Conservation (phyloP, 495 filamentous ascomycete species). For the Xylaria scruposa region DNA sequence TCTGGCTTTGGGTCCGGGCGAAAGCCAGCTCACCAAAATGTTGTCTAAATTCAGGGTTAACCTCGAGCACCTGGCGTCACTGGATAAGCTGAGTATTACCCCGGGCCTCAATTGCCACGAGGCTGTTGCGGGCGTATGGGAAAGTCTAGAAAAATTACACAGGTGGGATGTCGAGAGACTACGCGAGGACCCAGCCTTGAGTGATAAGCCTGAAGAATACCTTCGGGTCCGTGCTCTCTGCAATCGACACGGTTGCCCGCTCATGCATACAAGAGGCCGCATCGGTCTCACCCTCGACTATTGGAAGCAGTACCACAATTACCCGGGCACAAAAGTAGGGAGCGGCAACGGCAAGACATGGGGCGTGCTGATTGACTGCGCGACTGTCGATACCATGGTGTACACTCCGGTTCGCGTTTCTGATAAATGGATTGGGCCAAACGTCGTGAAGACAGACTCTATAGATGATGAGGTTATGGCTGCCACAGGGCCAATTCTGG, state of each 20-base stretch:
- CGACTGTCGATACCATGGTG: slow-evolving; percentile 52
- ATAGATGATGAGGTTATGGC: slow-evolving; percentile 51
- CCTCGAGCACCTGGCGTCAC: slow-evolving; percentile 74
- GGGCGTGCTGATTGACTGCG: slow-evolving; percentile 70
- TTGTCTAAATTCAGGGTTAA: slow-evolving; percentile 79
- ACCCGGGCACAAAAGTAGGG: slow-evolving; percentile 45
- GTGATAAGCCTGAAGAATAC: slow-evolving; percentile 56
- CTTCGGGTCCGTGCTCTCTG: slow-evolving; percentile 64
- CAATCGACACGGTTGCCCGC: slow-evolving; percentile 74
- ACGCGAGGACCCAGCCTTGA: slow-evolving; percentile 56
- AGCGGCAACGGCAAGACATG: slow-evolving; percentile 54
- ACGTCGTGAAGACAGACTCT: slow-evolving; percentile 59
- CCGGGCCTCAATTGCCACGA: slow-evolving; percentile 86
- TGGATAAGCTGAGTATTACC: slow-evolving; percentile 78
- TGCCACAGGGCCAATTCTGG: slow-evolving; percentile 54
- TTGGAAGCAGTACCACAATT: slow-evolving; percentile 72
- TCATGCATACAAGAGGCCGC: slow-evolving; percentile 74
- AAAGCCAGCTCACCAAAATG: slow-evolving; percentile 63
- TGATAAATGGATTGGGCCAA: slow-evolving; percentile 67
- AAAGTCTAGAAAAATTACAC: slow-evolving; percentile 67
- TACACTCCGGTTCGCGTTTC: slow-evolving; percentile 68
- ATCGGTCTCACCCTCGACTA: slow-evolving; percentile 85
- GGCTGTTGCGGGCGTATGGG: slow-evolving; percentile 81
- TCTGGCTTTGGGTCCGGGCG: slow-evolving; percentile 50
- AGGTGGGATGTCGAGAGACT: slow-evolving; percentile 70